Evolutionary conservation across 2,329 filamentous ascomycete genomes (phyloP).

Genomic region (Epichloe gansuensis): DNA sequence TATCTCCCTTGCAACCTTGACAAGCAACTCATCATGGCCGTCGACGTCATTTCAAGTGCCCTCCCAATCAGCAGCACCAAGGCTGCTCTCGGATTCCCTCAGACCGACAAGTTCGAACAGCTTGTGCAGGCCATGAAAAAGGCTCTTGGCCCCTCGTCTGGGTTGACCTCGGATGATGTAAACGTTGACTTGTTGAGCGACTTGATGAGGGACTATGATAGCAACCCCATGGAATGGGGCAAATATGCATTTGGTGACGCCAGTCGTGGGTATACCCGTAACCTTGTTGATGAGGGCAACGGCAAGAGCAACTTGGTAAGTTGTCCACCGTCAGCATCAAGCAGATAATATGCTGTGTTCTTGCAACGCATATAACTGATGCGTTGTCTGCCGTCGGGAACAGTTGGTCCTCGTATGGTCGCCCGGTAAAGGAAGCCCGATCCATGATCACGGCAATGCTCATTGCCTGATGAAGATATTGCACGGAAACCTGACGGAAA

Average conservation of each 20-base stretch:
- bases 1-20: neutral
- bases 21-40: constrained; percentile 19
- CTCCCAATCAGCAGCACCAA: constrained; percentile 10
- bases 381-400: constrained; percentile 1
- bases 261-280: constrained; percentile 66
- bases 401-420: constrained; percentile 83
- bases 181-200: constrained; percentile 57
- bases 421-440: constrained; percentile 67
- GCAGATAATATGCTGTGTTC: neutral
- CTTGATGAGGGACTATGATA: constrained; percentile 64
- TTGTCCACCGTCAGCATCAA: constrained; percentile 4
- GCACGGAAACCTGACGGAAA: constrained; percentile 66
- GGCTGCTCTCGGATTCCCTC: constrained; percentile 12
- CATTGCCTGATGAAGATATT: constrained; percentile 91
- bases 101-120: constrained; percentile 45
- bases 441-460: constrained; percentile 80
- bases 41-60: constrained; percentile 19
- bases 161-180: constrained; percentile 70
- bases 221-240: constrained; percentile 56
- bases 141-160: constrained; percentile 66
- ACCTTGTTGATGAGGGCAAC: constrained; percentile 82
- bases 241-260: constrained; percentile 62
- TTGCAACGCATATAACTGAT: neutral
- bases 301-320: constrained; percentile 61
- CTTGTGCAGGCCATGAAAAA: constrained; percentile 63